These are phyloP conservation scores for Meira nashicola DNA, from an alignment of 1,284 basidiomycete species.

Conservation along the genomic window DNA sequence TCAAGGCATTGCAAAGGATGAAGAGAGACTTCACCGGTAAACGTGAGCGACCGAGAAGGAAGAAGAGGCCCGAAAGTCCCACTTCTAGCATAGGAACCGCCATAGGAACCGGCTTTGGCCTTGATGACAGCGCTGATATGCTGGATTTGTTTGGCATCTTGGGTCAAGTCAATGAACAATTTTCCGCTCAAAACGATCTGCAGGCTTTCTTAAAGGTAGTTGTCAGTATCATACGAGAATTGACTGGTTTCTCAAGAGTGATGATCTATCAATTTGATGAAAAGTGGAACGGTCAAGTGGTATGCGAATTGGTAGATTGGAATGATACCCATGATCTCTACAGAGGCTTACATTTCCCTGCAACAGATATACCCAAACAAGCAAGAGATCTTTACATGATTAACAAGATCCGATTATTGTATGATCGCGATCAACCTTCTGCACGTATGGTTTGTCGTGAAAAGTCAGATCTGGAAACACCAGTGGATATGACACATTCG, in stretches of 20 bases:
- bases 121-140: conserved; percentile 20
- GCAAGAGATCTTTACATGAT: conserved; percentile 60
- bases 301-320: conserved; percentile 80
- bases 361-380: conserved; percentile 61
- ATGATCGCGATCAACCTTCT: conserved; percentile 71
- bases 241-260: conserved; percentile 61
- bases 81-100: not conserved
- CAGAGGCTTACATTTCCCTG: conserved; percentile 67
- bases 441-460: conserved; percentile 70
- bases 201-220: conserved; percentile 71
- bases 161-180: conserved; percentile 78
- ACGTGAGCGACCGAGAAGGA: conserved; percentile 6
- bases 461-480: conserved; percentile 65
- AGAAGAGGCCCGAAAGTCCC: conserved; percentile 8
- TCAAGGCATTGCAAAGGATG: conserved; percentile 67
- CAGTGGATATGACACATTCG: conserved; percentile 81
- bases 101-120: conserved; percentile 16
- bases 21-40: conserved; percentile 24
- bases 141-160: conserved; percentile 59
- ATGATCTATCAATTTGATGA: conserved; percentile 81
- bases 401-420: conserved; percentile 76
- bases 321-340: conserved; percentile 73
- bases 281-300: conserved; percentile 64
- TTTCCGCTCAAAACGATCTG: conserved; percentile 67
- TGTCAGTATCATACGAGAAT: conserved; percentile 74